These are phyloP conservation scores for Eleusine indica DNA, from an alignment of 176 grass and related monocot genomes.

Conservation along the genomic window DNA sequence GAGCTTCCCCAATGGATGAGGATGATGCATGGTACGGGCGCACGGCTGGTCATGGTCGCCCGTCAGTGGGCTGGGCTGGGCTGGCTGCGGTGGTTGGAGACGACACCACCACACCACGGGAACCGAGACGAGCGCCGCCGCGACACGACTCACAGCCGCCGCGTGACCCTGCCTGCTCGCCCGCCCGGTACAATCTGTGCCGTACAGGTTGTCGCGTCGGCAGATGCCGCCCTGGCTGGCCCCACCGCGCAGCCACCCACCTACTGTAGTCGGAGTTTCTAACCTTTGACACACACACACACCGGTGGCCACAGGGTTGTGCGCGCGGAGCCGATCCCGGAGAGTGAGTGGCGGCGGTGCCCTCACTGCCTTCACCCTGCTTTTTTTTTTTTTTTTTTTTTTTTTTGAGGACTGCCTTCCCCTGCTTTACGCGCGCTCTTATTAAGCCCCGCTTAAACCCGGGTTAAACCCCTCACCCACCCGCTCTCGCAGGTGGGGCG, in stretches of 20 bases:
- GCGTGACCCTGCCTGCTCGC: background rate
- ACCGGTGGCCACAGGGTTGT: background rate
- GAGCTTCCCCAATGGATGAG: background rate
- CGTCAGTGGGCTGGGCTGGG: background rate
- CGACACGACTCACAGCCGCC: background rate
- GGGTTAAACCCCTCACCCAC: background rate
- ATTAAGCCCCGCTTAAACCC: background rate
- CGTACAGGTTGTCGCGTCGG: background rate
- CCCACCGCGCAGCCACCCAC: background rate
- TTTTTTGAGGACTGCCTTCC: no score
- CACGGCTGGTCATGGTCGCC: conserved; percentile 5
- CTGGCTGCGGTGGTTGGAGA: background rate
- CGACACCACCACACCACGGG: background rate
- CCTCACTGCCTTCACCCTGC: no score
- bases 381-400: no score
- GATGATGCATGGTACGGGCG: background rate
- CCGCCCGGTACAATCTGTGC: background rate
- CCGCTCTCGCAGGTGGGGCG: background rate
- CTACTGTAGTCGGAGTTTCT: background rate
- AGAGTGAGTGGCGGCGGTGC: background rate
- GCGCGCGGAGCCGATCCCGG: background rate
- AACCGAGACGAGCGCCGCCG: background rate
- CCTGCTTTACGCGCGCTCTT: conserved; percentile 1
- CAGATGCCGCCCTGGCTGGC: background rate
- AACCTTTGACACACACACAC: background rate